A percentile compares a stretch with the other conserved stretches of the same genome.
phyloP scores from a whole-genome alignment of 768 basidiomycete genomes.

The Gymnopilus dilepis region DNA sequence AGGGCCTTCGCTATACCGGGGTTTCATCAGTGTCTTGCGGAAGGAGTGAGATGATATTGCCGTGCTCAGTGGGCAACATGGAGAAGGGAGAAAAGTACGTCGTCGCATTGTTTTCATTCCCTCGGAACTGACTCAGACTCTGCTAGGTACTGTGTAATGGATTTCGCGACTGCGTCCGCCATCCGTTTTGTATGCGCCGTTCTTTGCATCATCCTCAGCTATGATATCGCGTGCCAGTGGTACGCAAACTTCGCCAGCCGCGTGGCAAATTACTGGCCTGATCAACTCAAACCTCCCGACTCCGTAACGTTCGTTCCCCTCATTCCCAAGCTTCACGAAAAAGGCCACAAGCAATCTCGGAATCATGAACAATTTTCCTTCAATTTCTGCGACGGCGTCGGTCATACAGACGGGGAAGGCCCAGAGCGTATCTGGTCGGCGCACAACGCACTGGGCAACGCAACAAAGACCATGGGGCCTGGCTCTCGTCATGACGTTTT shows the following conservation, averaged over 20 bases:
- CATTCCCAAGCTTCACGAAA: neutral
- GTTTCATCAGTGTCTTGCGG: neutral
- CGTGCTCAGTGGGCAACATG: neutral
- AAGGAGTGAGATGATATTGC: neutral
- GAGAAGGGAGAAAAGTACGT: neutral
- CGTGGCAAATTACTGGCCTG: slow-evolving; percentile 15
- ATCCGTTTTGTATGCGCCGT: slow-evolving; percentile 19
- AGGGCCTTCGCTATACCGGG: neutral
- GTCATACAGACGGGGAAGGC: slow-evolving; percentile 36
- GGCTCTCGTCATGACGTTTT: slow-evolving; percentile 32
- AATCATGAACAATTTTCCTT: neutral
- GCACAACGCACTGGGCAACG: slow-evolving; percentile 26
- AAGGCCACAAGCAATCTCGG: neutral
- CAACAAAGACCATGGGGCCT: slow-evolving; percentile 38
- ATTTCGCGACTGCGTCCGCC: neutral
- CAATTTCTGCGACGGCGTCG: slow-evolving; percentile 18
- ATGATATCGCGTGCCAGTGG: slow-evolving; percentile 22
- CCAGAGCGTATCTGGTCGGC: slow-evolving; percentile 37
- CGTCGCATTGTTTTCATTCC: neutral
- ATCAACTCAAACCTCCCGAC: neutral
- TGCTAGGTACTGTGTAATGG: neutral
- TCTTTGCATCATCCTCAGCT: slow-evolving; percentile 13
- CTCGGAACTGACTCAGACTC: neutral
- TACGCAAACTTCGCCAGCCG: slow-evolving; percentile 18
- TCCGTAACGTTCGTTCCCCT: neutral